phyloP scores from a whole-genome alignment of 306 rosid genomes.

The Purshia tridentata region DNA sequence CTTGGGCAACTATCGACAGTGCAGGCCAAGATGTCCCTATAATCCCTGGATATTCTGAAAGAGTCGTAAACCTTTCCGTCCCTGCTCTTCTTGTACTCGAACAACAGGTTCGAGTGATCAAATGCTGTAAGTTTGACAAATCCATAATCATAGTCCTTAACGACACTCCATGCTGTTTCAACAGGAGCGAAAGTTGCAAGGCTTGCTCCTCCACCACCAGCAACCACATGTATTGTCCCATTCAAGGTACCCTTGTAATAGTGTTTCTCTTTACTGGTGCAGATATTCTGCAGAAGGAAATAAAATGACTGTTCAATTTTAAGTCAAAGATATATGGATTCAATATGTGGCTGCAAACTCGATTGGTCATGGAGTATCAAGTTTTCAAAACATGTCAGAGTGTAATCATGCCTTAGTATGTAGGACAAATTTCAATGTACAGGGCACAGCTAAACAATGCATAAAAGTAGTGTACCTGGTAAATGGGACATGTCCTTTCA shows the following conservation, averaged over 20 bases:
- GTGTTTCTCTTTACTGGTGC: slow-evolving; percentile 73
- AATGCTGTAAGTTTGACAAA: slow-evolving; percentile 84
- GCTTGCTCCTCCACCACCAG: slow-evolving; percentile 91
- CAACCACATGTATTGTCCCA: slow-evolving; percentile 92
- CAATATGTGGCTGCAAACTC: background rate
- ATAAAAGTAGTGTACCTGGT: slow-evolving; percentile 54
- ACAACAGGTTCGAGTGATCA: slow-evolving; percentile 76
- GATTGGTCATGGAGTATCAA: background rate
- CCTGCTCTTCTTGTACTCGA: slow-evolving; percentile 96
- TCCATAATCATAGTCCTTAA: slow-evolving; percentile 76
- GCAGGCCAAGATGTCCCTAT: slow-evolving; percentile 84
- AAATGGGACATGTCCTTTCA: slow-evolving; percentile 89
- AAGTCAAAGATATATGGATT: background rate
- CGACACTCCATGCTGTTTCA: slow-evolving; percentile 75
- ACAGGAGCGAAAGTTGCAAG: slow-evolving; percentile 63
- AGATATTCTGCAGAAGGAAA: slow-evolving; percentile 55
- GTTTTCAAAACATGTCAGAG: background rate
- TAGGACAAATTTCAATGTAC: too few species aligned
- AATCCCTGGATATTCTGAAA: slow-evolving; percentile 70
- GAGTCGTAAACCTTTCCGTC: slow-evolving; percentile 83
- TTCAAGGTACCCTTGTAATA: slow-evolving; percentile 63
- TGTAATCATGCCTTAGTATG: background rate
- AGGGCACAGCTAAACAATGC: background rate
- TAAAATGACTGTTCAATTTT: background rate
- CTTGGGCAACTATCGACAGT: slow-evolving; percentile 62